phyloP scores from a whole-genome alignment of 1,284 basidiomycete genomes.

The Peniophora sp. region DNA sequence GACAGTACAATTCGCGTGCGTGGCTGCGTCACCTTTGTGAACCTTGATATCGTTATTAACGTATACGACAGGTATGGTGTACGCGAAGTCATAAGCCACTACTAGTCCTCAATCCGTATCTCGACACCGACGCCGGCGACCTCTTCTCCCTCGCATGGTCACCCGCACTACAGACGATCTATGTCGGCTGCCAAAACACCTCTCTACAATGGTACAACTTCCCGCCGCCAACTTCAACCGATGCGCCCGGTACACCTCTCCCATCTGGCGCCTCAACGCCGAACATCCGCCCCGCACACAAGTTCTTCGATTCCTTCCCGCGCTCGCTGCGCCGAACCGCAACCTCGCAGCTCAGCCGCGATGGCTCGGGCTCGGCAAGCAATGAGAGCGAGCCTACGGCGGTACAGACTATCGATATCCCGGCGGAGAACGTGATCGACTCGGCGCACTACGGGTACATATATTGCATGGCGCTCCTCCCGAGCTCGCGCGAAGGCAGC shows the following conservation, averaged over 20 bases:
- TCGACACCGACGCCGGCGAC: conserved; percentile 83
- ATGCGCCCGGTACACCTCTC: neutral
- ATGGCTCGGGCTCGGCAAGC: conserved; percentile 27
- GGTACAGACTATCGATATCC: conserved; percentile 41
- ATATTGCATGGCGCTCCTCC: conserved; percentile 73
- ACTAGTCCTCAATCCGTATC: conserved; percentile 77
- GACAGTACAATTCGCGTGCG: conserved; percentile 79
- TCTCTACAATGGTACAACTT: conserved; percentile 83
- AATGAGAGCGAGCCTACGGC: conserved; percentile 28
- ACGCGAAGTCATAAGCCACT: conserved; percentile 64
- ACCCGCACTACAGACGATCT: conserved; percentile 61
- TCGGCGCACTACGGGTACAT: conserved; percentile 94
- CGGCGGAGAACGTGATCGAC: conserved; percentile 64
- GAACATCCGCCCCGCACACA: conserved; percentile 52
- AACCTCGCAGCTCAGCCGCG: conserved; percentile 30
- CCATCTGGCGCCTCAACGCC: conserved; percentile 42
- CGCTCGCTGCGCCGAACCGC: conserved; percentile 57
- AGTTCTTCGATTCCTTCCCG: conserved; percentile 79
- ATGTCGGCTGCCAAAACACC: conserved; percentile 87
- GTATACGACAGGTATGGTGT: conserved; percentile 68
- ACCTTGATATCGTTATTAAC: conserved; percentile 3
- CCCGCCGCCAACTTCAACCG: conserved; percentile 15
- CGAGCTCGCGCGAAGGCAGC: conserved; percentile 29
- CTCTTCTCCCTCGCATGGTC: conserved; percentile 87
- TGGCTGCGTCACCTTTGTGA: conserved; percentile 8